phyloP scores from a whole-genome alignment of 1,139 yeast genomes.

The Lodderomyces margitis region DNA sequence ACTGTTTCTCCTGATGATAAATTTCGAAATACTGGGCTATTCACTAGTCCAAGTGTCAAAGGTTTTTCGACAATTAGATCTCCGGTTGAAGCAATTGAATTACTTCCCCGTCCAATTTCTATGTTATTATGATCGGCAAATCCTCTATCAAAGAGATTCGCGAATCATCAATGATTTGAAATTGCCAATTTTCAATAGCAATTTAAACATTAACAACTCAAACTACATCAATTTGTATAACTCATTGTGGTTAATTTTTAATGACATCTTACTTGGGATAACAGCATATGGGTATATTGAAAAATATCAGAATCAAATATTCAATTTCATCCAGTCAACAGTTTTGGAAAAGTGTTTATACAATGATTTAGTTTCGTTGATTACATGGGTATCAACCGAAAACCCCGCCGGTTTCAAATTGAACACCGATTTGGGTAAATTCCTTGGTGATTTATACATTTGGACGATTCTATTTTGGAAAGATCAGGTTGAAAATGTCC shows the following conservation, averaged over 20 bases:
- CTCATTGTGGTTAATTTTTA: slow-evolving; percentile 80
- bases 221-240: slow-evolving; percentile 90
- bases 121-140: slow-evolving; percentile 42
- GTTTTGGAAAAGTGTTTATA: slow-evolving; percentile 35
- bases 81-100: slow-evolving; percentile 73
- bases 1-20: slow-evolving; percentile 23
- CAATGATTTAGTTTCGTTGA: slow-evolving; percentile 42
- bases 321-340: slow-evolving; percentile 30
- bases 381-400: slow-evolving; percentile 70
- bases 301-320: slow-evolving; percentile 40
- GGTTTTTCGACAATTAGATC: slow-evolving; percentile 73
- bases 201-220: slow-evolving; percentile 47
- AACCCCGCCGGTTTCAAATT: slow-evolving; percentile 95
- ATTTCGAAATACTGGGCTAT: slow-evolving; percentile 19
- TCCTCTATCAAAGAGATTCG: slow-evolving; percentile 24
- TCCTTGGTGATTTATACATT: slow-evolving; percentile 79
- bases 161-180: slow-evolving; percentile 26
- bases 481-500: slow-evolving; percentile 2
- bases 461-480: slow-evolving; percentile 85
- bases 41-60: slow-evolving; percentile 50
- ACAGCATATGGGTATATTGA: slow-evolving; percentile 52
- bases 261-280: slow-evolving; percentile 77
- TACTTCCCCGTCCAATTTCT: slow-evolving; percentile 81
- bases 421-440: slow-evolving; percentile 80
- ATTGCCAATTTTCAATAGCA: slow-evolving; percentile 37